These are phyloP conservation scores for Fraxinus cuspidata DNA, from an alignment of 257 asterid species.

Conservation along the genomic window DNA sequence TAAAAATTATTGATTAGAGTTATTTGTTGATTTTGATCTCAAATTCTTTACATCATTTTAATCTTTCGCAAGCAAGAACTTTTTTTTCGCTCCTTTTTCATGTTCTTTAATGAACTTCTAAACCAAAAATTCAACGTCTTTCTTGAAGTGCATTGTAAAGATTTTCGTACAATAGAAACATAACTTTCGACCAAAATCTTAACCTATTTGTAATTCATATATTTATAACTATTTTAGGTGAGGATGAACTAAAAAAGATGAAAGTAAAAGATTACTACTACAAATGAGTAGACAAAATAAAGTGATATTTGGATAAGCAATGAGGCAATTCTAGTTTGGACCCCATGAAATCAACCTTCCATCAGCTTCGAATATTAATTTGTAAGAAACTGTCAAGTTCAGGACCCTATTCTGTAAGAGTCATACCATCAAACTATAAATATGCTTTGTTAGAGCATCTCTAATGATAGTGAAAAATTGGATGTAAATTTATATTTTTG, in stretches of 20 bases:
- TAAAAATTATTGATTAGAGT: too few relatives aligned
- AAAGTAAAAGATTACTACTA: conserved; percentile 31
- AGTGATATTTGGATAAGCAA: conserved; percentile 31
- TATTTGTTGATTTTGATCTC: too few relatives aligned
- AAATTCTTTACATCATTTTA: too few relatives aligned
- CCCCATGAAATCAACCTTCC: conserved; percentile 32
- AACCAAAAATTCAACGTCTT: too few relatives aligned
- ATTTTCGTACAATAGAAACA: neutral
- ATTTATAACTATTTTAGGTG: neutral
- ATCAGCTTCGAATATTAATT: conserved; percentile 35
- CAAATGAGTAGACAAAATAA: conserved; percentile 24
- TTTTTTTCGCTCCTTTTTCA: too few relatives aligned
- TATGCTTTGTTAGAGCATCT: neutral
- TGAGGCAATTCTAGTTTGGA: conserved; percentile 25
- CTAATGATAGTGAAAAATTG: too few relatives aligned
- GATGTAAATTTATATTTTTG: too few relatives aligned
- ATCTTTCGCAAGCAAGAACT: too few relatives aligned
- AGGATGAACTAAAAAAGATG: conserved; percentile 20
- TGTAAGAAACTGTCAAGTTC: conserved; percentile 21
- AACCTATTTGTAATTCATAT: neutral
- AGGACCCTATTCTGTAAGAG: conserved; percentile 28
- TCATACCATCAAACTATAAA: conserved; percentile 31
- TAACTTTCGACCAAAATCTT: neutral
- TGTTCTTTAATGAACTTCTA: too few relatives aligned
- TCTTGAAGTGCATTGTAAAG: neutral